phyloP scores from a whole-genome alignment of 1,284 basidiomycete species.

The Ceratobasidium sp. region DNA sequence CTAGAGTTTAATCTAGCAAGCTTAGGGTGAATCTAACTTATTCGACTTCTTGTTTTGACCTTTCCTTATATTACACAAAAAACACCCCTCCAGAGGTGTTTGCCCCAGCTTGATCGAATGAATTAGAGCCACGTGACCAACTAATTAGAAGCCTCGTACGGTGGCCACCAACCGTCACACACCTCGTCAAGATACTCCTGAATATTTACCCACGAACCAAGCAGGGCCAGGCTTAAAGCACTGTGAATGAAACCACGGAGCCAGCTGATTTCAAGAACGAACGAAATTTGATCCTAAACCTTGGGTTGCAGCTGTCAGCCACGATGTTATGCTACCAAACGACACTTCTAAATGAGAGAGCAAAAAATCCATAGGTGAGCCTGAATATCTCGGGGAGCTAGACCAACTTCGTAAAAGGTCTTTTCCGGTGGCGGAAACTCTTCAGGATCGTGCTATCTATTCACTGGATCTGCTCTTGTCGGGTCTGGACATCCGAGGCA shows the following conservation, averaged over 20 bases:
- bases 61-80: not conserved
- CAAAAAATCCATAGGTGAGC: not conserved
- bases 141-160: not conserved
- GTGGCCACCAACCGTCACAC: too few relatives aligned
- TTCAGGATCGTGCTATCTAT: too few relatives aligned
- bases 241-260: not conserved
- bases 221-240: not conserved
- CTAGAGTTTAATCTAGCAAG: too few relatives aligned
- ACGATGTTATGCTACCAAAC: not conserved
- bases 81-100: not conserved
- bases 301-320: not conserved
- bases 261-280: not conserved
- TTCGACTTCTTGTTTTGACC: too few relatives aligned
- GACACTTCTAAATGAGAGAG: not conserved
- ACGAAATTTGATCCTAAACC: not conserved
- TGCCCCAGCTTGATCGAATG: constrained; percentile 1
- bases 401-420: too few relatives aligned
- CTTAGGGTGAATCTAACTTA: not conserved
- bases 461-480: too few relatives aligned
- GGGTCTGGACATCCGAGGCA: too few relatives aligned
- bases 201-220: not conserved
- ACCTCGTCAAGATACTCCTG: not conserved
- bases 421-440: too few relatives aligned
- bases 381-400: not conserved
- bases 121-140: constrained; percentile 1